These are phyloP conservation scores for Ogataea henricii DNA, from an alignment of 805 yeast genomes.

Conservation along the genomic window DNA sequence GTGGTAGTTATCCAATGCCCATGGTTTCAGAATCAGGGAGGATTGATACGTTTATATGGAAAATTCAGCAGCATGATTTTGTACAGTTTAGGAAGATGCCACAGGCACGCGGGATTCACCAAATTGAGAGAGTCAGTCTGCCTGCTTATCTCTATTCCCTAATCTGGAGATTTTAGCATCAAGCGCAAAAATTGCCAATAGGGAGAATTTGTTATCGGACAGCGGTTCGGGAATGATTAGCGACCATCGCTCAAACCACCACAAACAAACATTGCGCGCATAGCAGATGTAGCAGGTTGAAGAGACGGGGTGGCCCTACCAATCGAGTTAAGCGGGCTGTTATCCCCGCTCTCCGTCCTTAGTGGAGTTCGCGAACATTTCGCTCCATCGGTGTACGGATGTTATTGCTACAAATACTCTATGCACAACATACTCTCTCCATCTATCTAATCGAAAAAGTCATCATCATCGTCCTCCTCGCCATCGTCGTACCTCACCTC, in stretches of 20 bases:
- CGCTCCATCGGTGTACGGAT: constrained; percentile 1
- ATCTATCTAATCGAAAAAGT: constrained; percentile 36
- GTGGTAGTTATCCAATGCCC: background rate
- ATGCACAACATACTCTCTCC: background rate
- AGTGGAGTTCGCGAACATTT: background rate
- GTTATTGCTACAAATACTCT: background rate
- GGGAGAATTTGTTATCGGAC: background rate
- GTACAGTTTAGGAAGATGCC: background rate
- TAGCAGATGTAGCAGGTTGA: no score
- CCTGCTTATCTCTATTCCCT: background rate
- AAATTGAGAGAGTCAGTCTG: background rate
- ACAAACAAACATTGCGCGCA: no score
- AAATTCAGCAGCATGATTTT: background rate
- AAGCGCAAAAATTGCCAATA: background rate
- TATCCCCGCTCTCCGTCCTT: no score
- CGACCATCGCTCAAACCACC: no score
- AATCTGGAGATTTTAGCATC: background rate
- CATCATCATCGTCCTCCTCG: constrained; percentile 32
- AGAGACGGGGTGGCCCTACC: no score
- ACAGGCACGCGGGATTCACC: background rate
- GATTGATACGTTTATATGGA: background rate
- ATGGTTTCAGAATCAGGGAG: background rate
- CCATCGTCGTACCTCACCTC: constrained; percentile 25
- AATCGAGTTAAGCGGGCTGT: background rate
- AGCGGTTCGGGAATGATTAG: background rate